A percentile compares a stretch with the other conserved stretches of the same genome.
These are phyloP conservation scores for Rhododendron henanense DNA, from an alignment of 148 eudicot genomes.

Conservation along the genomic window DNA sequence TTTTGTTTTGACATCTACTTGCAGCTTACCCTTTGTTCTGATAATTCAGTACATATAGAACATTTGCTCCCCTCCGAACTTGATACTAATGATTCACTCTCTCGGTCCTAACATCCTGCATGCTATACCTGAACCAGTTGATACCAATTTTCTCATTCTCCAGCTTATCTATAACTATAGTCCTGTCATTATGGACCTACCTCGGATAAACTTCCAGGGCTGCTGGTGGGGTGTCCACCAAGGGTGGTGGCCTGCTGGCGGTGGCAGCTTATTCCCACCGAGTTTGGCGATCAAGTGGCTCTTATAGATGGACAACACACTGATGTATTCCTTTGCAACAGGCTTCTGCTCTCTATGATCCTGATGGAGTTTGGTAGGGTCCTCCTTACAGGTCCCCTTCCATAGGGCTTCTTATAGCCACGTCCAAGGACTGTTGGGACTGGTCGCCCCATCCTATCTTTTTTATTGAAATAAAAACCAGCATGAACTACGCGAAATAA, in stretches of 20 bases:
- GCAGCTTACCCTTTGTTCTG: neutral
- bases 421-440: neutral
- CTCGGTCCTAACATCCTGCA: neutral
- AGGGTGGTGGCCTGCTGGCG: neutral
- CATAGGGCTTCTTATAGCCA: neutral
- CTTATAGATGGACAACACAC: neutral
- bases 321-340: neutral
- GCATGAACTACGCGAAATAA: neutral
- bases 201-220: neutral
- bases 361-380: neutral
- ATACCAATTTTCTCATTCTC: neutral
- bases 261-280: neutral
- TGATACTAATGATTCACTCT: neutral
- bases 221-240: neutral
- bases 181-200: neutral
- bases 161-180: neutral
- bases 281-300: neutral
- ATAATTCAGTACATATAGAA: neutral
- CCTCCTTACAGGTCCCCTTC: neutral
- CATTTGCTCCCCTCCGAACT: neutral
- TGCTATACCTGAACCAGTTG: neutral
- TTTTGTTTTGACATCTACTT: neutral
- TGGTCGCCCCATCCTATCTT: neutral
- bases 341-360: neutral
- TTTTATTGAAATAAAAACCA: neutral